Evolutionary conservation across 140 eudicot genomes (phyloP), one percentile per base, ranked within the genome.

Genomic region (Bidens hawaiensis): DNA sequence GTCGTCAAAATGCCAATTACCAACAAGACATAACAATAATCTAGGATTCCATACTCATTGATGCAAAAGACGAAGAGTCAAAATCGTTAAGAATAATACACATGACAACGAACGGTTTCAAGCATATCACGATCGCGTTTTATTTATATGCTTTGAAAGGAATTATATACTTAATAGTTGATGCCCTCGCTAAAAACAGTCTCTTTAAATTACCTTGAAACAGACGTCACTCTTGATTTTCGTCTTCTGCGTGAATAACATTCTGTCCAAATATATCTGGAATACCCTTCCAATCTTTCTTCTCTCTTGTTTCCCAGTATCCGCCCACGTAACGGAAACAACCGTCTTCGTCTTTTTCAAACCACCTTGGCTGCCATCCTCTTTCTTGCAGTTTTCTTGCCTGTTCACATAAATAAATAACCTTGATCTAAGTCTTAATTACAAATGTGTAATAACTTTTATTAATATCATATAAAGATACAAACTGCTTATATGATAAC

Each of bases 291-390:
- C 98, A 91, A 40, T 78, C 82, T 25, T 61, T 75, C 62, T 78
- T 82, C 66, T 87, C 91, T 64, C 95, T 80, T 1, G 82, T 85
- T 80, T 91, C 98, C 98, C 98, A 91, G 76, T 91, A 91, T 52
- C 98, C 98, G 55, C 95, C 96, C 5, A 65, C 61, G 50, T 91
- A 91, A 47, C 70, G 75, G 21, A 84, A 91, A 75, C 93, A 87
- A 3, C 96, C 98, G 42, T 91, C 98, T 64, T 82, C 96, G 31
- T 87, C 96, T 65, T 71, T 84, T 51, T 43, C 66, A 64, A 91
- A 91, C 98, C 98, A 91, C 72, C 84, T 79, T 2, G 98, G 98
- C 60, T 70, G 62, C 98, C 98, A 91, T 5, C 98, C 98, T 75
- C 95, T 71, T 63, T 87, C 98, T 76, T 91, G 98, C 80, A 87